Percentiles rank a stretch among this genome's conserved stretches.
These are phyloP conservation scores for Starmera pachycereana DNA, from an alignment of 805 yeast genomes.

Conservation along the genomic window DNA sequence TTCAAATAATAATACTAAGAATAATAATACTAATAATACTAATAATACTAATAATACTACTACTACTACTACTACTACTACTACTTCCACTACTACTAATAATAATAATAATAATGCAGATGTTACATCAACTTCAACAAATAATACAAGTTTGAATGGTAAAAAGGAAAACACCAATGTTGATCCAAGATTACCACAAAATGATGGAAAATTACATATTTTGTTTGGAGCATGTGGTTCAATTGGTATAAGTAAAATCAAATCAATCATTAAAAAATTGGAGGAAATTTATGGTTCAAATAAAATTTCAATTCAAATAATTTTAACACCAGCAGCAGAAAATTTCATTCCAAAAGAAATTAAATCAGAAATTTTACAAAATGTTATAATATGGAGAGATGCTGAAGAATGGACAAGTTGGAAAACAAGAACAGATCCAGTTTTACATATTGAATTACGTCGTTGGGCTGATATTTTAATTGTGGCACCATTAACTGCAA, in stretches of 20 bases:
- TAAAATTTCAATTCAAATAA: conserved; percentile 72
- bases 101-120: background rate
- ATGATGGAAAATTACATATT: conserved; percentile 83
- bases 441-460: conserved; percentile 85
- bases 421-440: conserved; percentile 78
- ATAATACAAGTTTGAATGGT: conserved; percentile 4
- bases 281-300: conserved; percentile 71
- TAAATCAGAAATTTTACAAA: conserved; percentile 33
- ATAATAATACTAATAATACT: no score
- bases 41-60: no score
- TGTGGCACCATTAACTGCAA: conserved; percentile 92
- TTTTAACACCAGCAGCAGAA: conserved; percentile 78
- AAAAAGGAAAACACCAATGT: conserved; percentile 36
- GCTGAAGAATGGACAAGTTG: conserved; percentile 93
- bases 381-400: conserved; percentile 85
- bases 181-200: conserved; percentile 61
- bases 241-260: conserved; percentile 73
- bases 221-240: conserved; percentile 85
- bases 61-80: background rate
- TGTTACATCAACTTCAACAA: background rate
- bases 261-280: conserved; percentile 66
- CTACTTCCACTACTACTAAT: background rate
- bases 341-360: conserved; percentile 47
- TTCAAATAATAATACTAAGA: background rate
- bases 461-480: conserved; percentile 94